Evolutionary conservation across 805 yeast species (phyloP).

Genomic region (Yamadazyma ubonensis): DNA sequence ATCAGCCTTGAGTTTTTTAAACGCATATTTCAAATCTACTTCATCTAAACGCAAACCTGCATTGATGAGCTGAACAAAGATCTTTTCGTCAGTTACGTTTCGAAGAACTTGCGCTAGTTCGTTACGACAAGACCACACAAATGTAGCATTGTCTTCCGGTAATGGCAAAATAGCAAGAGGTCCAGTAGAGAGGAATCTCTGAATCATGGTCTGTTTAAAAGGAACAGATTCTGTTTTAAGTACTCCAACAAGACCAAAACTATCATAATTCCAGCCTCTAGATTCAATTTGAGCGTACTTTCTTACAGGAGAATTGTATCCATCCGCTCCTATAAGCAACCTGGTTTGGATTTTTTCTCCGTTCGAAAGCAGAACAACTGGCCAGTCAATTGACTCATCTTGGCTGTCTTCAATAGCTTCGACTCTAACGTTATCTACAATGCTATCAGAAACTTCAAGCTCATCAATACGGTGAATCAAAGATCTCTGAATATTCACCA

Average conservation of each 20-base stretch:
- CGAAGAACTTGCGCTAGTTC: slow-evolving; percentile 64
- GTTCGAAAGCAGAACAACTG: slow-evolving; percentile 61
- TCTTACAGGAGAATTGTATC: slow-evolving; percentile 90
- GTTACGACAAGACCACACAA: slow-evolving; percentile 91
- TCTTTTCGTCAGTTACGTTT: slow-evolving; percentile 50
- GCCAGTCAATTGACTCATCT: slow-evolving; percentile 59
- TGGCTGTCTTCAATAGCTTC: slow-evolving; percentile 39
- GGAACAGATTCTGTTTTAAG: slow-evolving; percentile 65
- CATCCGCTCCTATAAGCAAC: slow-evolving; percentile 92
- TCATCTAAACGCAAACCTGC: slow-evolving; percentile 82
- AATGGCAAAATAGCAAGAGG: slow-evolving; percentile 90
- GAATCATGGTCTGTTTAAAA: slow-evolving; percentile 80
- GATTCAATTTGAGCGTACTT: slow-evolving; percentile 76
- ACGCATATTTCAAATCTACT: slow-evolving; percentile 73
- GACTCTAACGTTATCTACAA: slow-evolving; percentile 70
- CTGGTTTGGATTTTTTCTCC: slow-evolving; percentile 68
- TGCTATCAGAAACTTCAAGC: slow-evolving; percentile 26
- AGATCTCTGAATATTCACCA: slow-evolving; percentile 76
- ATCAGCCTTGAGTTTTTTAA: slow-evolving; percentile 36
- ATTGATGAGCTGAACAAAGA: slow-evolving; percentile 71
- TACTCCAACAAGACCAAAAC: slow-evolving; percentile 93
- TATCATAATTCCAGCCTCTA: slow-evolving; percentile 88
- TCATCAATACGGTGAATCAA: slow-evolving; percentile 49
- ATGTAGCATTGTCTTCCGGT: slow-evolving; percentile 81
- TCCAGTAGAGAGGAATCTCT: slow-evolving; percentile 86